Base-by-base conservation (phyloP, 148 eudicot species). In the Camellia sinensis region DNA sequence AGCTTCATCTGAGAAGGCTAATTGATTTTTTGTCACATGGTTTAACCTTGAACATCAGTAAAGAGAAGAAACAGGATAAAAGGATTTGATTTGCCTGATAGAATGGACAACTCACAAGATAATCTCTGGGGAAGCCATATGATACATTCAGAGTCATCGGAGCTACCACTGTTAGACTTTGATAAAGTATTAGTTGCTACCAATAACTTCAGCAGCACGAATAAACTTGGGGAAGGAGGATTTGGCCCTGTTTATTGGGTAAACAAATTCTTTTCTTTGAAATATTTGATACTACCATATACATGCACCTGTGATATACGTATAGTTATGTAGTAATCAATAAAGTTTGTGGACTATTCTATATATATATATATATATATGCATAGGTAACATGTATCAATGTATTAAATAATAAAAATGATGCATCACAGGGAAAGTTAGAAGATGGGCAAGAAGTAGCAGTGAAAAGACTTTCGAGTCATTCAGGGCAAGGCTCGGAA, bases 171-270 rank as follows among this genome's bases (percentile, higher is more conserved):
- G 37, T 29, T 29, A 29, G 37, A 29, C 37, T 29, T 29, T 29
- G 37, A 1, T 29, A 29, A 29, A 29, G 37, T 29, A 29, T 29
- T 29, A 29, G 37, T 29, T 29, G 37, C 37, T 29, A 29, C 37
- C 37, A 29, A 29, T 29, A 29, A 29, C 37, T 29, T 86, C 65
- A 22, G 57, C 46, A 71, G 60, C 0, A 60, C 57, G 41, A 82
- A 86, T 67, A 83, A 80, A 75, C 72, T 85, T n/a, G 87, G 87
- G 67, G 63, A 68, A 50, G 85, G 85, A 65, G 83, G 87, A 70
- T 85, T 82, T 61, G 87, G 87, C 40, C 76, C 78, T 65, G 37
- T 29, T 29, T 29, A 29, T 29, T 29, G 37, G 37, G 37, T 29
- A 29, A 29, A 29, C 37, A 29, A 83, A 82, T 54, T 85, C 66